Evolutionary conservation across 129 eudicot genomes (phyloP).

Genomic region (Arctium lappa): DNA sequence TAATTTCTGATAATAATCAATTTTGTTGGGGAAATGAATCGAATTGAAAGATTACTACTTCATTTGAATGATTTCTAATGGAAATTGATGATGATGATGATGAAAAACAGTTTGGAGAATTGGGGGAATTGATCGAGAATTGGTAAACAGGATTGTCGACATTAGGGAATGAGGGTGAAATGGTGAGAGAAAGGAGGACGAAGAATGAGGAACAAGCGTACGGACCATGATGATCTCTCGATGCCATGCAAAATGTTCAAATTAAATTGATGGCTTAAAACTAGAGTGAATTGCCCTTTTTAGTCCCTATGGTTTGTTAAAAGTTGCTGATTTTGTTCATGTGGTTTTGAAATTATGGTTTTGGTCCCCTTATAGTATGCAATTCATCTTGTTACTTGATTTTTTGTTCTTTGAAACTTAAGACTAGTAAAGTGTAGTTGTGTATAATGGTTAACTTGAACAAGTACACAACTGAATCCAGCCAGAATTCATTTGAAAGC

Average conservation of each 20-base stretch:
- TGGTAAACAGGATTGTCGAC: conserved; percentile 12
- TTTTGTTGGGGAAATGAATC: not conserved
- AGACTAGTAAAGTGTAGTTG: too few species aligned
- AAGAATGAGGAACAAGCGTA: conserved; percentile 27
- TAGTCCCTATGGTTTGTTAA: not conserved
- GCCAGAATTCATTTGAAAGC: too few species aligned
- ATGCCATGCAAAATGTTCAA: conserved; percentile 22
- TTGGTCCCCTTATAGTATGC: not conserved
- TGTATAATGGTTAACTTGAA: too few species aligned
- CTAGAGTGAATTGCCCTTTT: not conserved
- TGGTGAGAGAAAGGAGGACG: conserved; percentile 16
- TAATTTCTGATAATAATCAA: not conserved
- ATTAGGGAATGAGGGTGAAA: conserved; percentile 16
- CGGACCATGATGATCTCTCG: conserved; percentile 24
- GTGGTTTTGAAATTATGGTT: not conserved
- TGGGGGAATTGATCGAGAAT: conserved; percentile 2
- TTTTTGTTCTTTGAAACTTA: not conserved
- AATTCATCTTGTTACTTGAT: too few species aligned
- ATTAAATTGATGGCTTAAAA: not conserved
- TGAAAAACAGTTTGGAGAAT: not conserved
- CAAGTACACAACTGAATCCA: too few species aligned
- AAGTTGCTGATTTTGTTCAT: not conserved
- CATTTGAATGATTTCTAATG: not conserved
- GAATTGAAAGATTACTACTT: not conserved
- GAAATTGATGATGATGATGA: not conserved